These are phyloP conservation scores for Adansonia gregorii DNA, from an alignment of 441 rosid genomes.

Conservation along the genomic window DNA sequence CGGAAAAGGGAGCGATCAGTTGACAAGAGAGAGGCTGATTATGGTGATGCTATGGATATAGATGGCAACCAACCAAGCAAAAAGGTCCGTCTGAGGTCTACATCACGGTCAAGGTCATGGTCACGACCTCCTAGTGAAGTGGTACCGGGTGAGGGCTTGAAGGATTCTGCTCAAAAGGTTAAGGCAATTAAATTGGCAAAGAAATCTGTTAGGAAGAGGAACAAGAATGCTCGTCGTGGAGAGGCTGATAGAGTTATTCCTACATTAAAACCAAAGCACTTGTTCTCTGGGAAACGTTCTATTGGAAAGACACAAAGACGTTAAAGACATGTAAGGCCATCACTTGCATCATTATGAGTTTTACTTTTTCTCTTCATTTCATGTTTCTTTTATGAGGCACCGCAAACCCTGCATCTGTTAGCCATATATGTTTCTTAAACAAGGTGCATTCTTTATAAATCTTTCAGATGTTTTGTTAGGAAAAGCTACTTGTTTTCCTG, in stretches of 20 bases:
- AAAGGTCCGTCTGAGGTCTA: constrained; percentile 58
- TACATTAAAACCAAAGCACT: constrained; percentile 66
- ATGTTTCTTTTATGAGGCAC: too few relatives aligned
- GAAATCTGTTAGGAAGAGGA: constrained; percentile 69
- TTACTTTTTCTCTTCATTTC: too few relatives aligned
- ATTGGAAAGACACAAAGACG: constrained; percentile 70
- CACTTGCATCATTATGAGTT: too few relatives aligned
- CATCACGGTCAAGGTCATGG: constrained; percentile 49
- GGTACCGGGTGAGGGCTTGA: constrained; percentile 78
- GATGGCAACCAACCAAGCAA: constrained; percentile 58
- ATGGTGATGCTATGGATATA: constrained; percentile 60
- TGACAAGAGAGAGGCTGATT: constrained; percentile 40
- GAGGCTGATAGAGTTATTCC: constrained; percentile 86
- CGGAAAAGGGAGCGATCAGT: constrained; percentile 80
- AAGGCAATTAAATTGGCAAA: constrained; percentile 54
- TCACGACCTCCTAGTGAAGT: constrained; percentile 72
- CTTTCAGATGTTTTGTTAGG: neutral
- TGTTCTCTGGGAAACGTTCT: constrained; percentile 84
- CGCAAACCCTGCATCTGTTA: too few relatives aligned
- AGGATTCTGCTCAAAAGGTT: constrained; percentile 73
- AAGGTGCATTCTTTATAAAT: neutral
- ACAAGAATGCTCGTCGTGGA: constrained; percentile 81
- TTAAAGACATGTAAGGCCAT: constrained; percentile 5
- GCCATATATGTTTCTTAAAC: neutral
- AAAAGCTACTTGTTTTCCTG: neutral